These are phyloP conservation scores for Annulohypoxylon bovei DNA, from an alignment of 495 filamentous ascomycete genomes.

Conservation along the genomic window DNA sequence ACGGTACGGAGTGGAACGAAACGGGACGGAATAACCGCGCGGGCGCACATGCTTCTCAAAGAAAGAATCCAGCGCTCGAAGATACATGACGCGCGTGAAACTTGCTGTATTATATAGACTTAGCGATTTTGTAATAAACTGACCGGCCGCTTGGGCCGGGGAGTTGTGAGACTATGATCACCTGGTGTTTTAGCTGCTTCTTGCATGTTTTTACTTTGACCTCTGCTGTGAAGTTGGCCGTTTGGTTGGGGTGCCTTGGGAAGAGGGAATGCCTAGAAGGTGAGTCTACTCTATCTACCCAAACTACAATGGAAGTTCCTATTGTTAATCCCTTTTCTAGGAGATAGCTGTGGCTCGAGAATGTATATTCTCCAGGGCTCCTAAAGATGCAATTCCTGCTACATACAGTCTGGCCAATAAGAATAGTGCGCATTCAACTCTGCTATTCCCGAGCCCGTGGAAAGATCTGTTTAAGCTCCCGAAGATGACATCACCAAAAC, in stretches of 20 bases:
- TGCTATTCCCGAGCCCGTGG: background rate
- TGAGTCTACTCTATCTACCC: too few species aligned
- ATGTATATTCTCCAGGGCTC: too few species aligned
- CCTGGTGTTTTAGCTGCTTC: background rate
- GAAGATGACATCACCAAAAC: conserved; percentile 14
- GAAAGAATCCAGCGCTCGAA: conserved; percentile 2
- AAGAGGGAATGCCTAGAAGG: too few species aligned
- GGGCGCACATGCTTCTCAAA: conserved; percentile 4
- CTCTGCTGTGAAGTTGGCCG: too few species aligned
- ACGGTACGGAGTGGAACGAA: background rate
- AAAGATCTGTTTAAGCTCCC: background rate
- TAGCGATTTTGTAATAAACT: conserved; percentile 45
- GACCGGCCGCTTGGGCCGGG: background rate
- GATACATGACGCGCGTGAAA: background rate
- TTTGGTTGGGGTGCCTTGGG: too few species aligned
- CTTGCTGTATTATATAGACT: conserved; percentile 45
- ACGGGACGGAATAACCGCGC: conserved; percentile 1
- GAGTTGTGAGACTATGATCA: background rate
- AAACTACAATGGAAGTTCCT: too few species aligned
- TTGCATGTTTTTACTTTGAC: too few species aligned
- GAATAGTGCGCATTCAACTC: background rate
- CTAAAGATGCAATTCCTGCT: too few species aligned
- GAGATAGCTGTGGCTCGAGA: too few species aligned
- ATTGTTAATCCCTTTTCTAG: background rate
- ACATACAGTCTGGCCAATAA: background rate